A percentile compares a stretch with the other conserved stretches of the same genome.
Evolutionary conservation across 1,284 basidiomycete genomes (phyloP).

Genomic region (Cutaneotrichosporon sp.): DNA sequence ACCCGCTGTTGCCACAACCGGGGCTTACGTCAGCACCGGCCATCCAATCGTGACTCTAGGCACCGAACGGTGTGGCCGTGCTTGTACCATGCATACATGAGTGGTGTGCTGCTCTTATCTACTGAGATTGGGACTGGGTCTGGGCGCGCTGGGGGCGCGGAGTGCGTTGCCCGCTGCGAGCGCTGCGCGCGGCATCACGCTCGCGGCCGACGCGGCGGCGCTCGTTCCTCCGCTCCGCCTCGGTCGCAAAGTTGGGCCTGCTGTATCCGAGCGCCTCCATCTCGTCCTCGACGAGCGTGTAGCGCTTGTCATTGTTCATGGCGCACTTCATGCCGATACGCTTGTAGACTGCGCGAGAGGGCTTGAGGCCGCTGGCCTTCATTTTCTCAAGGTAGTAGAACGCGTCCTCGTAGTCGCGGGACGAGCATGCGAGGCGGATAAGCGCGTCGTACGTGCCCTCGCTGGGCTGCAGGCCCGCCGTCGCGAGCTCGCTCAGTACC

Average conservation of each 20-base stretch:
- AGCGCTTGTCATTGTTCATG: slow-evolving; percentile 57
- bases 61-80: too few relatives aligned
- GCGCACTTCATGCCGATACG: slow-evolving; percentile 60
- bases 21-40: too few relatives aligned
- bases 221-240: not conserved
- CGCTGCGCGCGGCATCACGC: not conserved
- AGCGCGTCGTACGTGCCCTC: slow-evolving; percentile 60
- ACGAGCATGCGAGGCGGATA: slow-evolving; percentile 63
- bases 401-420: slow-evolving; percentile 71
- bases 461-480: slow-evolving; percentile 53
- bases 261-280: slow-evolving; percentile 56
- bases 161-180: not conserved
- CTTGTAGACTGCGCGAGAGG: slow-evolving; percentile 58
- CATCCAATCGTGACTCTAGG: too few relatives aligned
- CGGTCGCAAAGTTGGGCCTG: slow-evolving; percentile 2
- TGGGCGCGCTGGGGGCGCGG: not conserved
- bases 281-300: slow-evolving; percentile 64
- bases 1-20: too few relatives aligned
- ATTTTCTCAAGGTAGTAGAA: slow-evolving; percentile 84
- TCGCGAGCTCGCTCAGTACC: slow-evolving; percentile 35
- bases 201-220: not conserved
- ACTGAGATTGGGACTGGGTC: not conserved
- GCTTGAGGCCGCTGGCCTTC: slow-evolving; percentile 60
- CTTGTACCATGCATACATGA: slow-evolving; percentile 1
- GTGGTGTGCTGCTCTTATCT: not conserved